Percentiles rank a stretch among this genome's conserved stretches.
phyloP scores from a whole-genome alignment of 1,139 yeast species.

The Blastobotrys raffinosifermentans region DNA sequence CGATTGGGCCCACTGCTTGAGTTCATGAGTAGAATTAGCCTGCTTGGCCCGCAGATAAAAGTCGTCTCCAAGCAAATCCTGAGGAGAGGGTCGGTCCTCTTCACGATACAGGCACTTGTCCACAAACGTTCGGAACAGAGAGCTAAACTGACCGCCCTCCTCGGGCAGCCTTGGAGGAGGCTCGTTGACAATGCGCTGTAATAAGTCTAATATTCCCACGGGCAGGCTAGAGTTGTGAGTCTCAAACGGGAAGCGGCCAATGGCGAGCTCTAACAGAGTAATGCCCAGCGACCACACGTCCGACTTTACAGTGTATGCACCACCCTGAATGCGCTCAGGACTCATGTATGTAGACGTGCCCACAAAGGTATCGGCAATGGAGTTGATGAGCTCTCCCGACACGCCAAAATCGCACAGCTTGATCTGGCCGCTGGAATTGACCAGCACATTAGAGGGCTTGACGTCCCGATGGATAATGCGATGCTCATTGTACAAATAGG shows the following conservation, averaged over 20 bases:
- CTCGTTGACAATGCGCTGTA: conserved; percentile 91
- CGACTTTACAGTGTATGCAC: conserved; percentile 83
- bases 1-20: conserved; percentile 51
- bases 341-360: conserved; percentile 98
- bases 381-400: conserved; percentile 80
- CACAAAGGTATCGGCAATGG: conserved; percentile 93
- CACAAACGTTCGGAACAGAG: conserved; percentile 55
- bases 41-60: conserved; percentile 43
- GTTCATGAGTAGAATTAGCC: conserved; percentile 38
- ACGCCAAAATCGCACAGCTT: conserved; percentile 94
- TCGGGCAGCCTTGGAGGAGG: conserved; percentile 68
- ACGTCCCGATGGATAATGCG: conserved; percentile 90
- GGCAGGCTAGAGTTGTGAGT: conserved; percentile 23
- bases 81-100: conserved; percentile 54
- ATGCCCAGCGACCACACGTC: conserved; percentile 97
- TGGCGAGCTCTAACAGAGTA: conserved; percentile 80
- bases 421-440: conserved; percentile 73
- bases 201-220: conserved; percentile 79
- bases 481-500: conserved; percentile 73
- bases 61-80: conserved; percentile 46
- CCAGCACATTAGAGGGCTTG: conserved; percentile 81
- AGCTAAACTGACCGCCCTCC: conserved; percentile 35
- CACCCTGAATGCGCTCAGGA: conserved; percentile 95
- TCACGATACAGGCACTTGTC: conserved; percentile 69
- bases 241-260: conserved; percentile 67